These are phyloP conservation scores for Talaromyces atroroseus DNA, from an alignment of 2,329 filamentous ascomycete species.

Conservation along the genomic window DNA sequence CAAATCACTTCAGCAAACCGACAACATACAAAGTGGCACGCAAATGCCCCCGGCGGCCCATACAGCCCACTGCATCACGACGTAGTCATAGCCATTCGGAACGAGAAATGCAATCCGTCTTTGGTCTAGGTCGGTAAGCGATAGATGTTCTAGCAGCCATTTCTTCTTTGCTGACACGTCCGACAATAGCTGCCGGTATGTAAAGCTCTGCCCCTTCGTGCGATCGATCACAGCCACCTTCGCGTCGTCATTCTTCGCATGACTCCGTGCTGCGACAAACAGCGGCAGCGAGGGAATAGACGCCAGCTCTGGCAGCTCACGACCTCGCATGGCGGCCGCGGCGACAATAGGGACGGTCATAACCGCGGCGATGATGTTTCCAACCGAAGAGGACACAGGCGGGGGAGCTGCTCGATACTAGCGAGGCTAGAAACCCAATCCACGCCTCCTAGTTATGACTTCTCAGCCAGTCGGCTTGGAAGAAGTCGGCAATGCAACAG, in stretches of 20 bases:
- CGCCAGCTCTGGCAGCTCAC: constrained; percentile 12
- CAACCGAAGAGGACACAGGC: not conserved
- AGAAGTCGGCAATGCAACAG: not conserved
- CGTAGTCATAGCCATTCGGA: constrained; percentile 40
- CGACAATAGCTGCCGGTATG: constrained; percentile 36
- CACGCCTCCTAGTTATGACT: too few relatives aligned
- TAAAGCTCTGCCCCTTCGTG: constrained; percentile 35
- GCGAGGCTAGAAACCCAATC: too few relatives aligned
- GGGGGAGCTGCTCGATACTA: not conserved
- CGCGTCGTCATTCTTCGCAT: constrained; percentile 26
- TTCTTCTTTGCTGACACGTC: constrained; percentile 34
- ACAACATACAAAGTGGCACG: constrained; percentile 38
- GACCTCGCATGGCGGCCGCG: not conserved
- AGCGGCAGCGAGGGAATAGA: constrained; percentile 36
- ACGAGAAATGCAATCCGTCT: constrained; percentile 35
- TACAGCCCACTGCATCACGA: constrained; percentile 39
- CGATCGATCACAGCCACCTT: constrained; percentile 38
- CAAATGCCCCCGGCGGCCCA: constrained; percentile 42
- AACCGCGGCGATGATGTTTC: not conserved
- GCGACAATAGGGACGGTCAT: constrained; percentile 7
- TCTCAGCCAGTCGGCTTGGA: not conserved
- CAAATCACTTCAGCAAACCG: not conserved
- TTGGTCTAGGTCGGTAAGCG: constrained; percentile 30
- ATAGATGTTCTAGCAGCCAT: constrained; percentile 29
- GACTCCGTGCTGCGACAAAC: constrained; percentile 33